phyloP scores from a whole-genome alignment of 2,329 filamentous ascomycete genomes.

The Microsporum audouinii region DNA sequence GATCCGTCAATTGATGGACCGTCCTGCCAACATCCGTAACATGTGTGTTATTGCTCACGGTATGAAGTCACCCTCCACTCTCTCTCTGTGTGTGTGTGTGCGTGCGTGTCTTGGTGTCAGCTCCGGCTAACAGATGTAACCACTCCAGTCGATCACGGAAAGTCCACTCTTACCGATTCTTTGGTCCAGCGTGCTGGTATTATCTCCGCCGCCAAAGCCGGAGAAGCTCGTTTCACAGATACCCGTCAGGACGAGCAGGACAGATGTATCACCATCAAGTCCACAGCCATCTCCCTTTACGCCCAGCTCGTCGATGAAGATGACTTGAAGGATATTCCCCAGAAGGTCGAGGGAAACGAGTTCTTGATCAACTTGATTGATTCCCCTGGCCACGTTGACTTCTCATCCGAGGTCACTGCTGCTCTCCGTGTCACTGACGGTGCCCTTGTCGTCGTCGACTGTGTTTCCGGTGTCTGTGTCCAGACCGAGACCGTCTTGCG shows the following conservation, averaged over 20 bases:
- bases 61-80: slow-evolving; percentile 27
- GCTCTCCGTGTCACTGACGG: slow-evolving; percentile 99
- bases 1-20: slow-evolving; percentile 41
- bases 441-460: slow-evolving; percentile 99
- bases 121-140: not conserved
- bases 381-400: slow-evolving; percentile 99
- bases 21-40: slow-evolving; percentile 61
- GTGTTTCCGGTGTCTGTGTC: slow-evolving; percentile 98
- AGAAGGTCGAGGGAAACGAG: slow-evolving; percentile 78
- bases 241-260: slow-evolving; percentile 97
- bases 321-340: slow-evolving; percentile 87
- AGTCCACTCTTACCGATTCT: slow-evolving; percentile 98
- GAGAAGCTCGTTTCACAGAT: slow-evolving; percentile 91
- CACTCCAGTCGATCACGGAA: slow-evolving; percentile 82
- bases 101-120: not conserved
- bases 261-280: slow-evolving; percentile 99
- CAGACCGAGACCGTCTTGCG: slow-evolving; percentile 99
- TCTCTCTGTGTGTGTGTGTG: not conserved
- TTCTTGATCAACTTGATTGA: slow-evolving; percentile 99
- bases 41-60: slow-evolving; percentile 99
- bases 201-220: slow-evolving; percentile 94
- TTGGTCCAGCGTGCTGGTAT: slow-evolving; percentile 99
- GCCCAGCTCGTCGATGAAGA: slow-evolving; percentile 68
- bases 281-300: slow-evolving; percentile 97
- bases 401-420: slow-evolving; percentile 98